Base-by-base conservation (phyloP, 1,139 yeast genomes). In the Zygoascus meyerae region DNA sequence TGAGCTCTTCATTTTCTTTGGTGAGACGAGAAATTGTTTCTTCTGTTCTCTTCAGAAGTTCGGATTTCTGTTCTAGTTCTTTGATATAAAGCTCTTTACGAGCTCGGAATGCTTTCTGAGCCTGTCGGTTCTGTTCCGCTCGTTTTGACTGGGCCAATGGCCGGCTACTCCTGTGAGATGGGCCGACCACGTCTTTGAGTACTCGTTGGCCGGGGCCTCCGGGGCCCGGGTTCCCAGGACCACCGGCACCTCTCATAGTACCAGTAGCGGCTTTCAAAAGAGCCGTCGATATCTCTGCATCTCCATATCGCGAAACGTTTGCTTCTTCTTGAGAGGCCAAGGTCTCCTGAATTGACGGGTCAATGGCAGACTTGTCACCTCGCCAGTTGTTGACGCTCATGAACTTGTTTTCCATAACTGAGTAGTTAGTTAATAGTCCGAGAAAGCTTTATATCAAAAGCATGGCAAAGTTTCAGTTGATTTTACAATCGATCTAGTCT, bases 121-220 rank as follows among this genome's bases (percentile, higher is more conserved):
- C 95, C 50, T 79, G 81, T 59, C 96, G 72, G 68, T 87, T 87
- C 65, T 87, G 96, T 14, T 83, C 86, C 1, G 96, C 95, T 54
- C 96, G 77, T 65, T 85, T 86, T 36, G 94, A 79, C 51, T 72
- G 74, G 11, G 82, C 74, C 35, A 83, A 68, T 6, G 76, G 76
- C 52, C 79, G 74, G 9, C 76, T 35, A 21, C 34, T 34, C 28
- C 39, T 34, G 14, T 34, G 32, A 15, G 38, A 33, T 3, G 44
- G 38, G 9, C 39, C 39, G 4, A 28, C 44, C 4, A 40, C 43
- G 10, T 34, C 43, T 18, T 40, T 40, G 28, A 40, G 32, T 17
- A 40, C 35, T 12, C 33, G 43, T 11, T 40, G 43, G 32, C 43
- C 43, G 11, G 43, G 43, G 17, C 43, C 43, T 4, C 36, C 35